phyloP scores from a whole-genome alignment of 1,139 yeast genomes.

The Wickerhamomyces sp. region DNA sequence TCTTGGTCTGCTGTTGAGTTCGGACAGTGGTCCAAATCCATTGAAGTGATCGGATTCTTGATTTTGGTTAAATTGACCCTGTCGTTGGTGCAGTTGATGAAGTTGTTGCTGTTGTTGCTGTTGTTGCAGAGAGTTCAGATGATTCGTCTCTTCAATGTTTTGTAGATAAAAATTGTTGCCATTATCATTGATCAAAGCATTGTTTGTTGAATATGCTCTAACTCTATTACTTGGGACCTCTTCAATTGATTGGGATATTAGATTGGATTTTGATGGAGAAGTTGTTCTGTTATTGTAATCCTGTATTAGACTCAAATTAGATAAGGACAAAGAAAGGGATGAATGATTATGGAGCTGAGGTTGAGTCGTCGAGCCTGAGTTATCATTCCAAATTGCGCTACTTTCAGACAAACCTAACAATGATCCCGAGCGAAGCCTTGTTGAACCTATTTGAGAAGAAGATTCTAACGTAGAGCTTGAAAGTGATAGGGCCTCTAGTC shows the following conservation, averaged over 20 bases:
- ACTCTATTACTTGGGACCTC: conserved; percentile 28
- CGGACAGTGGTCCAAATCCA: conserved; percentile 10
- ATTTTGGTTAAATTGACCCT: neutral
- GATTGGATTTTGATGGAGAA: neutral
- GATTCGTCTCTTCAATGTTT: conserved; percentile 9
- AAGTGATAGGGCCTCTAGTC: conserved; percentile 21
- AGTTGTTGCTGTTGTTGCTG: conserved; percentile 7
- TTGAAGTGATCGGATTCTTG: neutral
- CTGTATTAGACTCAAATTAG: neutral
- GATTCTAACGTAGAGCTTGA: conserved; percentile 14
- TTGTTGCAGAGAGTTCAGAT: conserved; percentile 1
- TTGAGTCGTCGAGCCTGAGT: conserved; percentile 1
- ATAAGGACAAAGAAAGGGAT: neutral
- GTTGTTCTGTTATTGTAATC: neutral
- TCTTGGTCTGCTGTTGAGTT: conserved; percentile 30
- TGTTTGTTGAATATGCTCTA: conserved; percentile 44
- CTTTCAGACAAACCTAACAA: conserved; percentile 25
- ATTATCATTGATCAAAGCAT: conserved; percentile 16
- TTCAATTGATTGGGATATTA: conserved; percentile 8
- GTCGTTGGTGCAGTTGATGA: conserved; percentile 5
- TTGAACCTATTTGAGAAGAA: conserved; percentile 7
- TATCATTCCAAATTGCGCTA: conserved; percentile 25
- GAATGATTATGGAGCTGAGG: conserved; percentile 4
- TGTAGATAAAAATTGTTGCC: conserved; percentile 14
- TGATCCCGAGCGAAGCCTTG: conserved; percentile 27